These are phyloP conservation scores for Sporothrix brasiliensis DNA, from an alignment of 2,329 filamentous ascomycete species.

Conservation along the genomic window DNA sequence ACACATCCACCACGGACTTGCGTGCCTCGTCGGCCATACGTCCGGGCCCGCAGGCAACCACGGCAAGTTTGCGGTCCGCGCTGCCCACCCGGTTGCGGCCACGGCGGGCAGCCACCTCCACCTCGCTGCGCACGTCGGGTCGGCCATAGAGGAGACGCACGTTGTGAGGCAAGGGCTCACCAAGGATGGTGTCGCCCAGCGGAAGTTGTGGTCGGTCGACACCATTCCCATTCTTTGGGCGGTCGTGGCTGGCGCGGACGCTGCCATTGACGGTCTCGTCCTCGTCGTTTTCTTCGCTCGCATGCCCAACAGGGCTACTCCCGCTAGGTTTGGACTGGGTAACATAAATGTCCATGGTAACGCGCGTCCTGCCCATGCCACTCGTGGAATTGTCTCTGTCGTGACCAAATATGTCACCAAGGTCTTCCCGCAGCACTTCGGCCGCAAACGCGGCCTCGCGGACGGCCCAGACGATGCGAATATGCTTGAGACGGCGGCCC, in stretches of 20 bases:
- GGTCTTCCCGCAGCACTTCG: conserved; percentile 29
- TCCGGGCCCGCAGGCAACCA: conserved; percentile 35
- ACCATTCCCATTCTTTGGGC: background rate
- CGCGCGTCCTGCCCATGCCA: background rate
- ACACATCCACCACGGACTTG: conserved; percentile 28
- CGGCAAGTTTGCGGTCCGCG: conserved; percentile 31
- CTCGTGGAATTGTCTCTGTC: background rate
- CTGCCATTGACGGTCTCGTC: background rate
- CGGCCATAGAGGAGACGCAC: conserved; percentile 36
- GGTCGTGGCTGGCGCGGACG: background rate
- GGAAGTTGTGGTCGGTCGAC: background rate
- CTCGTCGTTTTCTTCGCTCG: background rate
- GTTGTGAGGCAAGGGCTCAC: conserved; percentile 30
- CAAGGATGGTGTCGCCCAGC: background rate
- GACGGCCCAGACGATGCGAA: conserved; percentile 36
- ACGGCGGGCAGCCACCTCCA: conserved; percentile 37
- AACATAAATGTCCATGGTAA: conserved; percentile 33
- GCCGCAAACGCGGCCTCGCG: conserved; percentile 34
- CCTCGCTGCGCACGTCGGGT: conserved; percentile 39
- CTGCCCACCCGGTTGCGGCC: conserved; percentile 35
- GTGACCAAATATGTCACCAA: conserved; percentile 23
- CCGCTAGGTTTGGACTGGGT: conserved; percentile 22
- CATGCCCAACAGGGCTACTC: background rate
- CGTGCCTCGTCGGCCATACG: conserved; percentile 36
- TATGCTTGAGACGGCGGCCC: conserved; percentile 6